Evolutionary conservation across 2,329 filamentous ascomycete genomes (phyloP), one percentile per base, ranked within the genome.

Genomic region (Cladobotryum mycophilum): DNA sequence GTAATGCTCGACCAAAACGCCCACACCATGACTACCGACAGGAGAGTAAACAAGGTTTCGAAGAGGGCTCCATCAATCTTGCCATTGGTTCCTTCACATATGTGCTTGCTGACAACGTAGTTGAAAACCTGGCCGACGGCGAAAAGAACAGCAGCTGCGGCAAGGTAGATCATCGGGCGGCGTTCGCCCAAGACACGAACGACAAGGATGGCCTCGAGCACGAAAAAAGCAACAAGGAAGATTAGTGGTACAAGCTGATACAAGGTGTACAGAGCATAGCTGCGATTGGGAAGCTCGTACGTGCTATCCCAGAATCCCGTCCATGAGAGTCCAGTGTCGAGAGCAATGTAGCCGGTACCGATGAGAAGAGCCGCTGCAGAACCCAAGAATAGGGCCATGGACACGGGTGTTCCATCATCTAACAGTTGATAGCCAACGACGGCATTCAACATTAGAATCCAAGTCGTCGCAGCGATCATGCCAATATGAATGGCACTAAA

Each of bases 1-100:
- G 93, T 99, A 62, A 99, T 99, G 72, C 90, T 96, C 43, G 90
- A 95, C 93, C 93, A 99, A 76, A 99, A 99, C 51, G 88, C 70
- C 91, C 93, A 99, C 57, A 96, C 73, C 70, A 82, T 82, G 15
- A 89, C 77, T 4, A 99, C 89, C 0, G 91, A 79, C 12, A 92
- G 72, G 1, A 96, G 76, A 0, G 91, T 97, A 72, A 99, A 97
- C 6, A 97, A 74, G 0, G 91, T 95, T 68, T 96, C 82, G 68
- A 99, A 99, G 1, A 99, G 71, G 5, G 92, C 83, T 45, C 93
- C 93, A 64, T 99, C 92, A 64, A 99, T 95, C 67, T 88, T 90
- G 58, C 90, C 89, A 40, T 76, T 65, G 0, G 90, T 88, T 41
- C 89, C 89, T 18, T 84, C 77, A 75, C 93, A 99, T 54, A 99